Percentiles rank a stretch among this genome's conserved stretches.
These are phyloP conservation scores for Saccharomycopsis fermentans DNA, from an alignment of 805 yeast genomes.

Conservation along the genomic window DNA sequence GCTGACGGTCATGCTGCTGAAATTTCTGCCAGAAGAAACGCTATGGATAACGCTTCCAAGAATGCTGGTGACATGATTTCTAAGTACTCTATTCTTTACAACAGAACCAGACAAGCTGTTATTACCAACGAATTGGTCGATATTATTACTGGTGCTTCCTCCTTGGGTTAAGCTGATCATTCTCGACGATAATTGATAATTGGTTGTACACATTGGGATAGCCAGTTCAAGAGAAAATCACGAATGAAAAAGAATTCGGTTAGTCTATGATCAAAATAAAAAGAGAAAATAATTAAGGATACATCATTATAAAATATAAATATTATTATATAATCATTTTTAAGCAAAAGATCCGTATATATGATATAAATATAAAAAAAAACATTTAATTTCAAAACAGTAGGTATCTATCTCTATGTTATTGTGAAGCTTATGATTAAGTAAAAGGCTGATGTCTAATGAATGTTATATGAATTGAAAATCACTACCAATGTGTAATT, in stretches of 20 bases:
- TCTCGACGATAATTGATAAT: background rate
- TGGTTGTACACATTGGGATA: background rate
- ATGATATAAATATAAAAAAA: background rate
- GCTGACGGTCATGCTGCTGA: constrained; percentile 99
- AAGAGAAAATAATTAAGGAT: background rate
- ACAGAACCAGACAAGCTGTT: constrained; percentile 99
- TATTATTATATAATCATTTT: background rate
- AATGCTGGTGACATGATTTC: constrained; percentile 98
- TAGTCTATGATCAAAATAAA: background rate
- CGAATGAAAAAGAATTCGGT: background rate
- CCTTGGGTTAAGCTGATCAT: constrained; percentile 58
- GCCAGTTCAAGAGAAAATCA: background rate
- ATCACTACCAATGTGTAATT: too few relatives aligned
- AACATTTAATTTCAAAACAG: background rate
- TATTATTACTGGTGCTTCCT: constrained; percentile 99
- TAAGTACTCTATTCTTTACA: constrained; percentile 92
- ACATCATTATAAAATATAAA: background rate
- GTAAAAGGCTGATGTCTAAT: too few relatives aligned
- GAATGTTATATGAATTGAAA: too few relatives aligned
- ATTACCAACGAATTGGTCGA: constrained; percentile 99
- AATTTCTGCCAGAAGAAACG: constrained; percentile 97
- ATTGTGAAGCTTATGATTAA: background rate
- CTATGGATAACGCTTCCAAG: constrained; percentile 99
- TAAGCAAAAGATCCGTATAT: background rate
- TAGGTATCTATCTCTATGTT: background rate